Conservation (phyloP, 2,329 filamentous ascomycete genomes). For the Trichoderma polysporum region DNA sequence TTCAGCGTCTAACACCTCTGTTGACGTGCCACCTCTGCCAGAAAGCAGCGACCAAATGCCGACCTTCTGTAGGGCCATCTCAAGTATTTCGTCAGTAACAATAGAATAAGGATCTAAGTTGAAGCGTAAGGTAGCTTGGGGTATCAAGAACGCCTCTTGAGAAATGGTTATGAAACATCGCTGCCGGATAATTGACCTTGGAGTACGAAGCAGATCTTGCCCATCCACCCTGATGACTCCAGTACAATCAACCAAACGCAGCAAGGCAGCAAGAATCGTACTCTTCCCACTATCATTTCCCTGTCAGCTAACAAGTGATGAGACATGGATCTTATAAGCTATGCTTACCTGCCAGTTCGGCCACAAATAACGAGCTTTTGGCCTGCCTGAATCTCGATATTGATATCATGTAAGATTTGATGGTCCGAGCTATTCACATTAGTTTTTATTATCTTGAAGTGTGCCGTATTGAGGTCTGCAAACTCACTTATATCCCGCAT, state of each 20-base stretch:
- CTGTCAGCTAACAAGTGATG: not conserved
- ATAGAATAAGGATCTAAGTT: constrained; percentile 25
- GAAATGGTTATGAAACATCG: constrained; percentile 34
- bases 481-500: constrained; percentile 25
- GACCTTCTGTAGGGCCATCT: constrained; percentile 18
- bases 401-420: constrained; percentile 24
- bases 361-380: constrained; percentile 30
- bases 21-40: not conserved
- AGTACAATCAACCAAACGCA: constrained; percentile 24
- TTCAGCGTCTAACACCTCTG: constrained; percentile 26
- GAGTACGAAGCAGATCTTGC: constrained; percentile 28
- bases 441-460: not conserved
- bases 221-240: constrained; percentile 33
- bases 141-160: constrained; percentile 31
- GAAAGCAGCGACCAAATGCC: constrained; percentile 21
- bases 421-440: not conserved
- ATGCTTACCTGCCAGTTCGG: constrained; percentile 29
- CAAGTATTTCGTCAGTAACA: constrained; percentile 13
- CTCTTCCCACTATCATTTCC: constrained; percentile 29
- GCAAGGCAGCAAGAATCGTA: constrained; percentile 25
- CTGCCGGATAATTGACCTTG: constrained; percentile 28
- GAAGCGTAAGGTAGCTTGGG: constrained; percentile 24
- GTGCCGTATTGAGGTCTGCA: not conserved
- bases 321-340: no score
- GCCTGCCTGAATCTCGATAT: constrained; percentile 22